phyloP scores from a whole-genome alignment of 148 eudicot species.

The Agrostemma githago region DNA sequence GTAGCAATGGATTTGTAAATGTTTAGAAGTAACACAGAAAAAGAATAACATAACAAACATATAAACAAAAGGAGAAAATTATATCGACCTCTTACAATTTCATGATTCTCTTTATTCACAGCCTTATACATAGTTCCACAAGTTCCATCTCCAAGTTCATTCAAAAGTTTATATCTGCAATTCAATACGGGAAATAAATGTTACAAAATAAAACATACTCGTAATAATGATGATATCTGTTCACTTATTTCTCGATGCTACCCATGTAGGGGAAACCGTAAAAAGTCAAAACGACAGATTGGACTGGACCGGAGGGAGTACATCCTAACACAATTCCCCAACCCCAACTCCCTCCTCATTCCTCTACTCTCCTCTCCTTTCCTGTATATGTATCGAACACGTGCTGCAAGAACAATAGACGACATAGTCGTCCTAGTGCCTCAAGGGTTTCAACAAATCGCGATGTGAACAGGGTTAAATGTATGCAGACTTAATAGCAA shows the following conservation, averaged over 20 bases:
- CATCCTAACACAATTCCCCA: too few species aligned
- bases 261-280: neutral
- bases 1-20: neutral
- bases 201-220: neutral
- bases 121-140: conserved; percentile 95
- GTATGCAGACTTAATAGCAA: too few species aligned
- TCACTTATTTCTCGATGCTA: too few species aligned
- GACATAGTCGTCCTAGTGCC: neutral
- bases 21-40: neutral
- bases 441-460: neutral
- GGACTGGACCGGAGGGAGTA: conserved; percentile 51
- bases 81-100: conserved; percentile 54
- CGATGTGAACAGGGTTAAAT: neutral
- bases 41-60: neutral
- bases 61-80: conserved; percentile 1
- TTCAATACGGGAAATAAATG: conserved; percentile 14
- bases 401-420: too few species aligned
- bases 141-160: conserved; percentile 94
- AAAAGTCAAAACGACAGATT: conserved; percentile 15
- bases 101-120: conserved; percentile 62
- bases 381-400: neutral
- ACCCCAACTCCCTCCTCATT: too few species aligned
- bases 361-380: conserved; percentile 21
- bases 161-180: conserved; percentile 65
- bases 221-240: too few species aligned